A percentile compares a stretch with the other conserved stretches of the same genome.
Conservation (phyloP, 2,329 filamentous ascomycete species). For the Dactylellina sp. region DNA sequence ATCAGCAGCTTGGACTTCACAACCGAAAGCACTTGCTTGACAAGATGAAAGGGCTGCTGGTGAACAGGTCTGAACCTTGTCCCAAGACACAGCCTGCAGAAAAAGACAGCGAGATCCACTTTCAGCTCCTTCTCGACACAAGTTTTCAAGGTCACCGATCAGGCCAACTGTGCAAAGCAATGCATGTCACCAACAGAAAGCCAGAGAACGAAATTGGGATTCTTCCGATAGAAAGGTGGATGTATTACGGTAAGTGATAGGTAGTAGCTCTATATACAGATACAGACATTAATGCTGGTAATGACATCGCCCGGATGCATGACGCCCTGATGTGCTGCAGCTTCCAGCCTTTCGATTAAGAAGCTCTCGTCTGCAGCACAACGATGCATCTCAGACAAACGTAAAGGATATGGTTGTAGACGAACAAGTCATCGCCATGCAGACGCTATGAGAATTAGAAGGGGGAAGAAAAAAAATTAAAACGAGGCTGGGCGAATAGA, state of each 20-base stretch:
- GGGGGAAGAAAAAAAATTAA: constrained; percentile 17
- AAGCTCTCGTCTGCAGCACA: constrained; percentile 11
- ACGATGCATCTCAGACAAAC: constrained; percentile 25
- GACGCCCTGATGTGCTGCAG: constrained; percentile 34
- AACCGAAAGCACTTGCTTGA: constrained; percentile 35
- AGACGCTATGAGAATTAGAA: constrained; percentile 13
- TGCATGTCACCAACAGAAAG: constrained; percentile 16
- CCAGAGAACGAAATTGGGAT: not conserved
- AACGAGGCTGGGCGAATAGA: constrained; percentile 52
- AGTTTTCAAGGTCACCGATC: constrained; percentile 23
- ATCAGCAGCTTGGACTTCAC: constrained; percentile 51
- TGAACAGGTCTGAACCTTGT: constrained; percentile 53
- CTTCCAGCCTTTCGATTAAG: constrained; percentile 55
- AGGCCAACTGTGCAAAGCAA: constrained; percentile 39
- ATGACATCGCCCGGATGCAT: constrained; percentile 23
- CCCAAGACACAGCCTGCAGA: constrained; percentile 52
- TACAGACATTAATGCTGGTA: constrained; percentile 26
- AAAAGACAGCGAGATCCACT: constrained; percentile 51
- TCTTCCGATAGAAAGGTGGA: not conserved
- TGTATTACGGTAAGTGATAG: constrained; percentile 33
- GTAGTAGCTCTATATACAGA: constrained; percentile 25
- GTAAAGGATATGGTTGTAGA: constrained; percentile 32
- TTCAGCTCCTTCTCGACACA: constrained; percentile 36
- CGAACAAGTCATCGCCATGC: constrained; percentile 35
- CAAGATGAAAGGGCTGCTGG: constrained; percentile 31